Conservation (phyloP, 805 yeast genomes). For the Priceomyces castillae region DNA sequence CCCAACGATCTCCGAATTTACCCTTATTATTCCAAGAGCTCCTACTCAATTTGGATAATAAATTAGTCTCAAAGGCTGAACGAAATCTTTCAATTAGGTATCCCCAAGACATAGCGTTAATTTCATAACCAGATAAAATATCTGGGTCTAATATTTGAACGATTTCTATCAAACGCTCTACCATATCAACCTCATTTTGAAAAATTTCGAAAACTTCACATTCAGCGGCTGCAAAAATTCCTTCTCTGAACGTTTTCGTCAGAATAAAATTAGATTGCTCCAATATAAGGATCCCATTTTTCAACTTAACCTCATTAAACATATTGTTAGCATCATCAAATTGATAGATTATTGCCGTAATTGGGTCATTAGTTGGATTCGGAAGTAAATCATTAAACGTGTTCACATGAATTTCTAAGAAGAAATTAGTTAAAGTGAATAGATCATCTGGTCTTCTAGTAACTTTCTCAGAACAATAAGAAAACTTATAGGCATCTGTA, state of each 20-base stretch:
- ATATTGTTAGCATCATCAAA: conserved; percentile 39
- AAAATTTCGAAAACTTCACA: conserved; percentile 23
- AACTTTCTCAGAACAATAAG: conserved; percentile 32
- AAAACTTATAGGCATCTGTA: conserved; percentile 35
- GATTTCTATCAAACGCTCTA: conserved; percentile 51
- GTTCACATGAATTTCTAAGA: conserved; percentile 66
- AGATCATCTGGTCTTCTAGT: conserved; percentile 38
- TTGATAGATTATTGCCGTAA: conserved; percentile 62
- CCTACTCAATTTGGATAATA: conserved; percentile 61
- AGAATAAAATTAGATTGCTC: conserved; percentile 1
- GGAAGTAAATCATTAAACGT: conserved; percentile 53
- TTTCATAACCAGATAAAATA: conserved; percentile 80
- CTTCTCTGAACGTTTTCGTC: conserved; percentile 3
- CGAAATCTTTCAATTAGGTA: conserved; percentile 68
- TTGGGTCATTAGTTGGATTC: conserved; percentile 61
- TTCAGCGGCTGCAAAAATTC: background rate
- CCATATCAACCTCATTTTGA: conserved; percentile 56
- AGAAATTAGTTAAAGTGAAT: conserved; percentile 53
- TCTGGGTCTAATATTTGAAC: conserved; percentile 80
- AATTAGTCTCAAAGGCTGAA: conserved; percentile 45
- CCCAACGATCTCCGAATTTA: conserved; percentile 71
- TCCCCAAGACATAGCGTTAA: conserved; percentile 85
- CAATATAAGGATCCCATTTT: conserved; percentile 18
- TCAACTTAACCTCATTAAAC: conserved; percentile 9
- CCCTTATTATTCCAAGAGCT: conserved; percentile 47